A percentile compares a stretch with the other conserved stretches of the same genome.
phyloP scores from a whole-genome alignment of 2,329 filamentous ascomycete genomes.

The Paraphoma chrysanthemicola region DNA sequence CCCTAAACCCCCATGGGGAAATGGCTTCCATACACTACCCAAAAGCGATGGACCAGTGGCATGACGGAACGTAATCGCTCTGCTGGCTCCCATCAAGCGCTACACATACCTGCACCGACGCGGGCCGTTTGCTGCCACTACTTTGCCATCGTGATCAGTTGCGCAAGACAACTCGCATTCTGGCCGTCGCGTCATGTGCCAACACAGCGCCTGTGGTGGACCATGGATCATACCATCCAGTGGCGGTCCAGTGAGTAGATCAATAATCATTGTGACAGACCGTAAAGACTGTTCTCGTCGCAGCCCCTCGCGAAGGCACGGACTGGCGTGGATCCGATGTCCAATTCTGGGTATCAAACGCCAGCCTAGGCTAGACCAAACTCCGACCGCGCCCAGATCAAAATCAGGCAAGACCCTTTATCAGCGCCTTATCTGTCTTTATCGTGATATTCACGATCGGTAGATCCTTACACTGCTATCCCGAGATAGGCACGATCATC shows the following conservation, averaged over 20 bases:
- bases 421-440: slow-evolving; percentile 21
- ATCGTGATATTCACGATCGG: slow-evolving; percentile 8
- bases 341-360: slow-evolving; percentile 34
- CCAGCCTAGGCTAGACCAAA: slow-evolving; percentile 24
- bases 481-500: background rate
- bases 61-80: slow-evolving; percentile 34
- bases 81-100: slow-evolving; percentile 27
- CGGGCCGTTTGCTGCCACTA: too few species aligned
- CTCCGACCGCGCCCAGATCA: slow-evolving; percentile 21
- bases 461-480: background rate
- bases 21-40: slow-evolving; percentile 33
- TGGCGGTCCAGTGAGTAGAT: slow-evolving; percentile 6
- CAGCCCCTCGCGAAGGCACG: slow-evolving; percentile 36
- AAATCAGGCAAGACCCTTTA: slow-evolving; percentile 16
- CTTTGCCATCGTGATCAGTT: slow-evolving; percentile 36
- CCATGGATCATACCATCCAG: slow-evolving; percentile 12
- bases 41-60: slow-evolving; percentile 26
- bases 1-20: slow-evolving; percentile 35
- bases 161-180: slow-evolving; percentile 9
- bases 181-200: slow-evolving; percentile 12
- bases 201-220: slow-evolving; percentile 10
- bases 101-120: slow-evolving; percentile 9
- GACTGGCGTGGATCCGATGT: slow-evolving; percentile 38
- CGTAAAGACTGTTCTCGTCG: slow-evolving; percentile 27
- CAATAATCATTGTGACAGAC: slow-evolving; percentile 28